Evolutionary conservation across 495 filamentous ascomycete genomes (phyloP).

Genomic region (Aspergillus incahuasiensis): DNA sequence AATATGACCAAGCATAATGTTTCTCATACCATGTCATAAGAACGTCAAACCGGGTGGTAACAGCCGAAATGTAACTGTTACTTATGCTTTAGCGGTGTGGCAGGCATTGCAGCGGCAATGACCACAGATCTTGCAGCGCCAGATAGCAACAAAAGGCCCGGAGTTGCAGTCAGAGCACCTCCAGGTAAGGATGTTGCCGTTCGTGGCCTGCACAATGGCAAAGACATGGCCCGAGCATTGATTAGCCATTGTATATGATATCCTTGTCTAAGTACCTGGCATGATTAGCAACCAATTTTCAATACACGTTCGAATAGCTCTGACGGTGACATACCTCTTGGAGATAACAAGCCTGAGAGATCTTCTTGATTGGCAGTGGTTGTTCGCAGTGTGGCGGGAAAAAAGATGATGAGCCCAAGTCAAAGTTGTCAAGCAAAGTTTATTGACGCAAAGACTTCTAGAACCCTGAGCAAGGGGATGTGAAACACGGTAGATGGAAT

Average conservation of each 20-base stretch:
- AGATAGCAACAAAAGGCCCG: constrained; percentile 46
- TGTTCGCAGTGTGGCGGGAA: not conserved
- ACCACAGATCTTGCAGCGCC: constrained; percentile 47
- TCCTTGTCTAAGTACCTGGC: not conserved
- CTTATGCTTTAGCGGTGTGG: constrained; percentile 40
- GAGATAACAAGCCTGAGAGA: not conserved
- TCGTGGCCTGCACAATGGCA: constrained; percentile 42
- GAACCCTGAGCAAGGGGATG: constrained; percentile 9
- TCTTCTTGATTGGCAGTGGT: not conserved
- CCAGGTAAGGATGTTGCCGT: constrained; percentile 48
- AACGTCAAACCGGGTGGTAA: constrained; percentile 13
- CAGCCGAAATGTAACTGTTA: constrained; percentile 16
- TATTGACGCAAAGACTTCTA: not conserved
- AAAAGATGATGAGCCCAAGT: not conserved
- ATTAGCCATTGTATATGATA: constrained; percentile 37
- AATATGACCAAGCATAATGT: not conserved
- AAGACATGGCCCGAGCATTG: constrained; percentile 44
- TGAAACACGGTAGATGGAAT: constrained; percentile 2
- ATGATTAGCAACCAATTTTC: not conserved
- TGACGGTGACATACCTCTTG: not conserved
- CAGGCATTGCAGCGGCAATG: constrained; percentile 44
- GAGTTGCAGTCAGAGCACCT: constrained; percentile 48
- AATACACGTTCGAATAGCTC: too few relatives aligned
- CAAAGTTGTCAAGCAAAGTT: not conserved
- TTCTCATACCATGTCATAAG: constrained; percentile 11